Base-by-base conservation (phyloP, 169 alveolate genomes). In the Plasmodium cynomolgi region DNA sequence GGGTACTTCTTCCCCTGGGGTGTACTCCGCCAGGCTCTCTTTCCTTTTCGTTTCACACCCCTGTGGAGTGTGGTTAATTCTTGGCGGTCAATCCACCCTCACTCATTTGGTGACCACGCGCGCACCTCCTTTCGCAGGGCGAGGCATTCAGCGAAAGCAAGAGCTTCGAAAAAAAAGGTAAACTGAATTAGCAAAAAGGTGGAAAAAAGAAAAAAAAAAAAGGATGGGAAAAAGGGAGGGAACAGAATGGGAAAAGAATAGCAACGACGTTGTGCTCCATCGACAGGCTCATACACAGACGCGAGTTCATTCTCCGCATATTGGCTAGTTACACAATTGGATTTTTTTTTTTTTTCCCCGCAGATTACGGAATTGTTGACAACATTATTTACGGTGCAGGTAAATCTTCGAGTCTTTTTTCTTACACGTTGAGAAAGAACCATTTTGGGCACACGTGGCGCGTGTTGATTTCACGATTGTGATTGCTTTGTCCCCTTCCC, bases 371-470 rank as follows among this genome's bases (percentile, higher is more conserved):
- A 26, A 15, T 88, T 8, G 90, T 88, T 1, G 74, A 68, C 72
- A 88, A 88, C 37, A 88, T 88, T 29, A 79, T 88, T 79, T 88
- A 80, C 81, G 94, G 94, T 0, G 94, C 94, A 58, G 90, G 94
- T 88, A 79, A 73, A 17, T 26, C 17, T 71, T 39, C n/a, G 58
- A 26, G 71, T 31, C 71, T 20, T 83, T 31, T 20, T 1, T 34
- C 54, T 83, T 23, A 31, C 75, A 11, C 37, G 33, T 83, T 83
- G 3, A 56, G 33, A 58, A 56, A 9, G 71, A 68, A 34, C 29
- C 17, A 11, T 3, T 39, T 37, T 39, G 62, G 31, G 23, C 3
- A 84, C 34, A 58, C 41, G 23, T 83, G 41, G 37, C 34, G n/a
- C 26, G 13, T 84, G 44, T 37, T 33, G 33, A 33, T 26, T 50